Base-by-base conservation (phyloP, 306 rosid species). In the Fragaria vesca region DNA sequence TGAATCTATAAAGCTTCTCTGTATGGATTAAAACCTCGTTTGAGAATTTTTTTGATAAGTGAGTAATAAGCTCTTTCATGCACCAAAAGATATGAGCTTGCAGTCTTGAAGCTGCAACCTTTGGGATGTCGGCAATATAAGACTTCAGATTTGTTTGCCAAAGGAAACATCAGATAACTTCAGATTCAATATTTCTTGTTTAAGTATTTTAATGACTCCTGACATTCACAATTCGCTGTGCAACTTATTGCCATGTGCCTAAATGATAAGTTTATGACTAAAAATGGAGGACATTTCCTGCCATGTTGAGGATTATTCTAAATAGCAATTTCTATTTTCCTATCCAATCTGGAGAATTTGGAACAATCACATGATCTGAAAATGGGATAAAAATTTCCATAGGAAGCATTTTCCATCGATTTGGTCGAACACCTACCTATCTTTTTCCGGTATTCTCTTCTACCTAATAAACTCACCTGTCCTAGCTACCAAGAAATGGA, bases 1-100 rank as follows among this genome's bases (percentile, higher is more conserved):
- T 20, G 34, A 47, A 45, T 62, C 51, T 30, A 61, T 61, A 61
- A 65, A 81, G 78, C 28, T 71, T 26, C 36, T 30, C n/a, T 17
- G 10, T 36, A 24, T 57, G 73, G 18, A 40, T 50, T 38, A 20
- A 18, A 57, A 73, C 54, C 30, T 21, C 32, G 61, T 76, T 69
- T 69, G 75, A 57, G 60, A 51, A 61, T 47, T 21, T 54, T 70
- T 52, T 30, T 61, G 24, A 69, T 17, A 40, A 17, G 9, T 28
- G 8, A 70, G 38, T 1, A 20, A 69, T 54, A 38, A 46, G 6
- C 6, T 76, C 54, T 32, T 77, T 38, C 48, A 51, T 28, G 54
- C 43, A 16, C 26, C 58, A n/a, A 24, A 66, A 2, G 30, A 54
- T 55, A 55, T 67, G 52, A n/a, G 71, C 70, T 24, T 36, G 65